Conservation (phyloP, 768 basidiomycete genomes). For the Leccinellum rugosiceps region DNA sequence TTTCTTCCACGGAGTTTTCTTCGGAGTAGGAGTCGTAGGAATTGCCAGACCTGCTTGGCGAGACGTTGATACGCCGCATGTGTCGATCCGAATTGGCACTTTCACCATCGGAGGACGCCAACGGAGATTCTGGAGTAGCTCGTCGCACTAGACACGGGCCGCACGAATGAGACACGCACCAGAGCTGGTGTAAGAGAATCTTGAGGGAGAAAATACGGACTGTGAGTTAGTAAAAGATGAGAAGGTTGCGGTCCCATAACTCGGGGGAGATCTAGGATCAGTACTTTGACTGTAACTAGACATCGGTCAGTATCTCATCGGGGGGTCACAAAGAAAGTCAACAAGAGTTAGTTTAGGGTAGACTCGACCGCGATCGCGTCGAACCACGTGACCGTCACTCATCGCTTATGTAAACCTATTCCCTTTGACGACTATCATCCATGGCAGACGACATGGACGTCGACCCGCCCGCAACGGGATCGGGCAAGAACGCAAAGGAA, state of each 20-base stretch:
- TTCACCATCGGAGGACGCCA: constrained; percentile 46
- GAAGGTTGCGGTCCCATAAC: constrained; percentile 56
- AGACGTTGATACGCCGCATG: constrained; percentile 54
- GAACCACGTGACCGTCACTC: constrained; percentile 31
- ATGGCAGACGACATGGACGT: constrained; percentile 74
- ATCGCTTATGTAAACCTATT: constrained; percentile 13
- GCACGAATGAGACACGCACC: constrained; percentile 35
- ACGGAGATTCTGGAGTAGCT: constrained; percentile 38
- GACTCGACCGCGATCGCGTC: constrained; percentile 38
- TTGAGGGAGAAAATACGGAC: constrained; percentile 57
- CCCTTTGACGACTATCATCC: constrained; percentile 1
- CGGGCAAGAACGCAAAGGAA: constrained; percentile 48
- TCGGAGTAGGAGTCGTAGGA: constrained; percentile 57
- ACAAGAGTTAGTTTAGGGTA: constrained; percentile 33
- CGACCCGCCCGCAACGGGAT: constrained; percentile 42
- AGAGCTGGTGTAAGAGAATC: constrained; percentile 55
- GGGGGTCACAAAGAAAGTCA: constrained; percentile 23
- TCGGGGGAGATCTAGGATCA: constrained; percentile 58
- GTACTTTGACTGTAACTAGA: constrained; percentile 36
- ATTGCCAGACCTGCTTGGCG: constrained; percentile 43
- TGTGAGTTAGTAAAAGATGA: constrained; percentile 50
- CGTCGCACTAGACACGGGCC: constrained; percentile 1
- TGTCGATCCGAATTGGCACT: constrained; percentile 43
- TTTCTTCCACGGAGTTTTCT: constrained; percentile 45
- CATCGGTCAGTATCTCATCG: constrained; percentile 38